These are phyloP conservation scores for Rhizophagus prolifer DNA, from an alignment of 192 early-diverging fungal genomes.

Conservation along the genomic window DNA sequence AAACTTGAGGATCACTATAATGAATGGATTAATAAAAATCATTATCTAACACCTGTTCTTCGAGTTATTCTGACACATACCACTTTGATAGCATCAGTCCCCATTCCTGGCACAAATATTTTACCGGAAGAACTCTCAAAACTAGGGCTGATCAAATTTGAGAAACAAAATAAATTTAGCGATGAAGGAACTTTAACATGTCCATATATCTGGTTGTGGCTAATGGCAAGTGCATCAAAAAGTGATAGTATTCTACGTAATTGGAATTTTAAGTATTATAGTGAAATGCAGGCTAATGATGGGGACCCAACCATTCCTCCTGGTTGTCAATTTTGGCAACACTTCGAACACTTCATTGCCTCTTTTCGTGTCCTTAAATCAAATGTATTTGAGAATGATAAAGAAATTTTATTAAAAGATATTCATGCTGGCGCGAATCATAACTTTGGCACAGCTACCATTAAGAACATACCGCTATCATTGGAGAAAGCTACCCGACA, in stretches of 20 bases:
- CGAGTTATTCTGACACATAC: neutral
- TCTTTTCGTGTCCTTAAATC: constrained; percentile 35
- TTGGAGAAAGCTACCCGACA: neutral
- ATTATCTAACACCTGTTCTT: constrained; percentile 1
- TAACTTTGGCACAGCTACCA: neutral
- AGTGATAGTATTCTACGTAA: constrained; percentile 24
- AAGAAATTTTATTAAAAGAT: neutral
- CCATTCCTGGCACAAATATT: constrained; percentile 5
- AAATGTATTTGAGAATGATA: neutral
- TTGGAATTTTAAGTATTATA: constrained; percentile 28
- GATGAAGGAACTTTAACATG: constrained; percentile 22
- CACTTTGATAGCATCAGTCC: neutral
- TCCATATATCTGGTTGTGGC: constrained; percentile 41
- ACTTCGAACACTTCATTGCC: constrained; percentile 40
- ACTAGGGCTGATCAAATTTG: constrained; percentile 1
- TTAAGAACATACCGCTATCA: constrained; percentile 2
- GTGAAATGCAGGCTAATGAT: constrained; percentile 23
- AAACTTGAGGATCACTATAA: neutral
- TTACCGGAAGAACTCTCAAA: neutral
- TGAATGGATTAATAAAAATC: neutral
- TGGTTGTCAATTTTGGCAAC: constrained; percentile 37
- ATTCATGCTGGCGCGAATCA: constrained; percentile 6
- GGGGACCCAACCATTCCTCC: constrained; percentile 34
- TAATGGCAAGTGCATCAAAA: constrained; percentile 30
- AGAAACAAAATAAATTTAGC: neutral